phyloP scores from a whole-genome alignment of 2,329 filamentous ascomycete genomes.

The Monilinia fructicola region DNA sequence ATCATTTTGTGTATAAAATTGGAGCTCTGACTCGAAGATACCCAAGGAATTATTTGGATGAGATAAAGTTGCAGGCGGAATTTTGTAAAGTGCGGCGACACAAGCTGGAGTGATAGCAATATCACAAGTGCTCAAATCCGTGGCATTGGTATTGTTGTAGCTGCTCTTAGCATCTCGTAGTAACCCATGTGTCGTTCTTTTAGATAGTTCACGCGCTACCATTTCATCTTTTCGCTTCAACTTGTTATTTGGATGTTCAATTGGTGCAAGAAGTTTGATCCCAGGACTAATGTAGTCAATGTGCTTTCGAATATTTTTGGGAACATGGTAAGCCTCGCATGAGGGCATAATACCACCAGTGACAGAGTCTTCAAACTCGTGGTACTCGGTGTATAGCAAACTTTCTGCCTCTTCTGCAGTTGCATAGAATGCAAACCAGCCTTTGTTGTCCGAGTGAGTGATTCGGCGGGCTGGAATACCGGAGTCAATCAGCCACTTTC shows the following conservation, averaged over 20 bases:
- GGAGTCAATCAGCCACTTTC: slow-evolving; percentile 40
- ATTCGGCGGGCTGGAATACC: slow-evolving; percentile 40
- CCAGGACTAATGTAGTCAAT: slow-evolving; percentile 53
- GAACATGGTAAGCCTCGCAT: slow-evolving; percentile 47
- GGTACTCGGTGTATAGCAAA: slow-evolving; percentile 42
- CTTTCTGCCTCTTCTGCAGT: slow-evolving; percentile 41
- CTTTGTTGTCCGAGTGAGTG: slow-evolving; percentile 42
- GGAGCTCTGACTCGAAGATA: slow-evolving; percentile 43
- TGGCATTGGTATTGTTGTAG: slow-evolving; percentile 43
- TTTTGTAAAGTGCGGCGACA: slow-evolving; percentile 41
- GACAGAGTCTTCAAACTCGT: slow-evolving; percentile 48
- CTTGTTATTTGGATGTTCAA: slow-evolving; percentile 39
- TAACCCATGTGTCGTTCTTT: slow-evolving; percentile 21
- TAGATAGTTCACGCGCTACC: not conserved
- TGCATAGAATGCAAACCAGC: slow-evolving; percentile 43
- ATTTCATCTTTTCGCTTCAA: slow-evolving; percentile 22
- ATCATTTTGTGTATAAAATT: slow-evolving; percentile 43
- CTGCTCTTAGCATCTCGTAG: not conserved
- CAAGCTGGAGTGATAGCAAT: slow-evolving; percentile 33
- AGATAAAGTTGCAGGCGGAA: slow-evolving; percentile 32
- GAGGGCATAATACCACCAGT: slow-evolving; percentile 39
- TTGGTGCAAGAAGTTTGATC: slow-evolving; percentile 44
- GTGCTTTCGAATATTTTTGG: slow-evolving; percentile 48
- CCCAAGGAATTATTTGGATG: slow-evolving; percentile 41
- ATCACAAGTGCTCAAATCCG: slow-evolving; percentile 42